Evolutionary conservation across 495 filamentous ascomycete genomes (phyloP), one percentile per base, ranked within the genome.

Genomic region (Sphaerosporella brunnea): DNA sequence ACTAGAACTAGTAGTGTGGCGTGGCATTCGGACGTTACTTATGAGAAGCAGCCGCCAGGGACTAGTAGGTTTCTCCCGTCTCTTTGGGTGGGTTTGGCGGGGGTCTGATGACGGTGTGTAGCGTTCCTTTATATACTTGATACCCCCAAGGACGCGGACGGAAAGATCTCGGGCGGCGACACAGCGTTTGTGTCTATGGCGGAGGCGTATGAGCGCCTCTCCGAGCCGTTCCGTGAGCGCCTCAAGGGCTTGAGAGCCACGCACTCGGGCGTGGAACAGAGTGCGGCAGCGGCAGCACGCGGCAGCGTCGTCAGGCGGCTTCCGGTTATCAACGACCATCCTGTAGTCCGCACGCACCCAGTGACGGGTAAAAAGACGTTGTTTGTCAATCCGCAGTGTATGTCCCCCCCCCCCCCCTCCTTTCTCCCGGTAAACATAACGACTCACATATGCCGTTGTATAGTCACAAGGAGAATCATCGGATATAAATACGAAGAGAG

Each of bases 371-470:
- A 90, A 68, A 93, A 92, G 64, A 82, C 84, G 0, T 63, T 93
- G 7, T 93, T 74, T 53, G 76, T 93, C 37, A 92, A 90, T 58
- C 78, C 79, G 8, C 81, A 87, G 62, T 93, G 82, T 85, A 63
- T 74, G 77, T 69, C 13, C 5, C 20, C 21, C 24, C 21, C 24
- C 3, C 9, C 8, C 4, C 36, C 3, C n/a, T 37, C 13, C 21
- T n/a, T 34, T 16, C 18, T 7, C 34, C 24, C 43, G 20, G 20
- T 32, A n/a, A 10, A 25, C 25, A 55, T 59, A 45, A 62, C 44
- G 25, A 2, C 9, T 8, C 11, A 3, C 38, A 5, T 32, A 13
- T 37, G 82, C 78, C 80, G 64, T n/a, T n/a, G n/a, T n/a, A n/a
- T n/a, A n/a, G n/a, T n/a, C n/a, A 84, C 78, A 28, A 73, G 73